phyloP scores from a whole-genome alignment of 1,284 basidiomycete species.

The Cystobasidium pallidum region DNA sequence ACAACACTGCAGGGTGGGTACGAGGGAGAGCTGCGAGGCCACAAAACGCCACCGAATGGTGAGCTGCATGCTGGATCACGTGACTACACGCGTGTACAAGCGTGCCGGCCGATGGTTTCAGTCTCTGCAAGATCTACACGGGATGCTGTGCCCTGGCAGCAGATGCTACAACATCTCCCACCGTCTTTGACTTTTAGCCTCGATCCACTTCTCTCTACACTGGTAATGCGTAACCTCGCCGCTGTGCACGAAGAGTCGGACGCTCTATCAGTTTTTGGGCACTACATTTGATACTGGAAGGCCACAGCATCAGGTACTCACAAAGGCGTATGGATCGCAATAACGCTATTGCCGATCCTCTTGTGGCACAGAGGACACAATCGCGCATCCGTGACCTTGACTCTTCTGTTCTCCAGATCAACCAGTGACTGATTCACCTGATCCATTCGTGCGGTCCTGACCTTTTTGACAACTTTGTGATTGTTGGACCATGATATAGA shows the following conservation, averaged over 20 bases:
- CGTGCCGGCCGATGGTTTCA: too few relatives aligned
- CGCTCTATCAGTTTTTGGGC: background rate
- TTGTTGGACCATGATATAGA: slow-evolving; percentile 66
- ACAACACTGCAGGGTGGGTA: background rate
- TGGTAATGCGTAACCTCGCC: slow-evolving; percentile 94
- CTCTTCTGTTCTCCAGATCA: slow-evolving; percentile 73
- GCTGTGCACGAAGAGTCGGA: slow-evolving; percentile 58
- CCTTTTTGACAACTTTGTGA: slow-evolving; percentile 67
- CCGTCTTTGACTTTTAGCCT: background rate
- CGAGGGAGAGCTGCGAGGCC: background rate
- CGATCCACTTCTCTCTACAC: slow-evolving; percentile 68
- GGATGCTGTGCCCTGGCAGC: too few relatives aligned
- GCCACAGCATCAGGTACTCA: too few relatives aligned
- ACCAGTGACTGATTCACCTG: slow-evolving; percentile 73
- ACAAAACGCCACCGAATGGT: background rate
- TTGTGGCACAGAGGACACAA: slow-evolving; percentile 98
- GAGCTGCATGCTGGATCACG: background rate
- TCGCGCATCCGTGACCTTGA: slow-evolving; percentile 87
- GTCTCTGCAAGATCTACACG: background rate
- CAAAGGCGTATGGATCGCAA: slow-evolving; percentile 83
- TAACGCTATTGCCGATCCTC: slow-evolving; percentile 87
- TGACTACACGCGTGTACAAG: too few relatives aligned
- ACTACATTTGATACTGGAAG: slow-evolving; percentile 39
- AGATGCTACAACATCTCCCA: background rate
- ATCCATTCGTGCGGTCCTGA: slow-evolving; percentile 72